Base-by-base conservation (phyloP, 2,329 filamentous ascomycete genomes). In the Fusarium torulosum region DNA sequence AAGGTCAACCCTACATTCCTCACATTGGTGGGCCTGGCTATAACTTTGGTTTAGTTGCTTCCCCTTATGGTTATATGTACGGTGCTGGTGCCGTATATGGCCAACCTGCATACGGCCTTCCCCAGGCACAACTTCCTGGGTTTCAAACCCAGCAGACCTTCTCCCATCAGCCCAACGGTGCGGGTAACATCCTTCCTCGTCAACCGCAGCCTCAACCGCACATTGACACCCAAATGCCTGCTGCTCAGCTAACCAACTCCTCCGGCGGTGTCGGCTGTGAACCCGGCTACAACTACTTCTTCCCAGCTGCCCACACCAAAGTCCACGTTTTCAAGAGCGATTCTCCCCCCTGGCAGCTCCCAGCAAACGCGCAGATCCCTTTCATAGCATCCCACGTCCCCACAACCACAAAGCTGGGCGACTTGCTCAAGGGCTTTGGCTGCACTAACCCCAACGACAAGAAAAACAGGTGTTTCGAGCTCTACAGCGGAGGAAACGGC, bases 221-320 rank as follows among this genome's bases (percentile, higher is more conserved):
- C 9, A 79, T 83, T 58, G 80, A 84, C 66, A 62, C 77, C 0
- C 75, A 79, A 3, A 82, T 85, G 61, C 84, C 86, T 0, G 85
- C 85, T 0, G 80, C 83, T 27, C 84, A 86, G 65, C 78, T 90
- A 77, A 81, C 80, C 45, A 88, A 89, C 76, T 81, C 83, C 0
- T 85, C 85, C 0, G 85, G 87, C 43, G 86, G 86, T 21, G 80
- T 84, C 2, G 86, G 87, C 40, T 84, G 84, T 61, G 87, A 89
- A 69, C 86, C 85, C 0, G 88, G 87, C 3, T 90, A 88, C 78
- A 87, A 88, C 77, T 88, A 88, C 76, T 84, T 89, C 72, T 90
- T 89, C 76, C 83, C 86, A 0, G 70, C 78, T 0, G 81, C 85
- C 64, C 85, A 89, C 74, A 86, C 85, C 29, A 88, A 86, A 66